Base-by-base conservation (phyloP, 192 early-diverging fungal genomes). In the Geranomyces variabilis region DNA sequence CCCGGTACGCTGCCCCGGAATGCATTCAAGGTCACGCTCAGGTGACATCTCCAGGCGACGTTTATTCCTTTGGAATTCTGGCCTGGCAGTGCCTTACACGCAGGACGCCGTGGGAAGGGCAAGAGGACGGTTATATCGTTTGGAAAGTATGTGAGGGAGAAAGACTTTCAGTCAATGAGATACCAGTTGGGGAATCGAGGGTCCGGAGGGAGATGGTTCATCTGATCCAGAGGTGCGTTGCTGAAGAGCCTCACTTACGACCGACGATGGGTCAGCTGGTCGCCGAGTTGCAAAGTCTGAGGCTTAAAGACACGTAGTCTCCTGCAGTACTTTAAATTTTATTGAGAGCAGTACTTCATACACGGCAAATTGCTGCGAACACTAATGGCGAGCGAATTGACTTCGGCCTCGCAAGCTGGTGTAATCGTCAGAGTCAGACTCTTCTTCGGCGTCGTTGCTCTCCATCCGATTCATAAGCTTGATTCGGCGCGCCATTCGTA, bases 121-220 rank as follows among this genome's bases (percentile, higher is more conserved):
- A 53, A 19, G 70, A 72, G n/a, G 70, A 72, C 12, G 70, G 61
- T 15, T 63, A 63, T 34, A 55, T 72, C 7, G 62, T 63, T 13
- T 63, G 60, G 70, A 72, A 72, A 43, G 49, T 72, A n/a, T 72
- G 70, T 29, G 70, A 72, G 48, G 70, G 70, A 15, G 70, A 72
- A 51, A 8, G 61, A 6, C 53, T 64, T 6, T 26, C 28, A 13
- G 24, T 72, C 10, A 22, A 46, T 10, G 51, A 55, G 17, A 51
- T 56, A 7, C 66, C 66, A 30, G 66, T 56, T 14, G 59, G 22
- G 19, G 41, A 58, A 10, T 60, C 69, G 0, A 17, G 13, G 41
- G 33, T 70, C 13, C 47, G 69, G 24, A 59, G 29, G 24, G 41
- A 60, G 12, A 57, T 70, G 17, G 43, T 61, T 7, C 57, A 62